Percentiles rank a stretch among this genome's conserved stretches.
phyloP scores from a whole-genome alignment of 495 filamentous ascomycete species.

The Aspergillus haitiensis region DNA sequence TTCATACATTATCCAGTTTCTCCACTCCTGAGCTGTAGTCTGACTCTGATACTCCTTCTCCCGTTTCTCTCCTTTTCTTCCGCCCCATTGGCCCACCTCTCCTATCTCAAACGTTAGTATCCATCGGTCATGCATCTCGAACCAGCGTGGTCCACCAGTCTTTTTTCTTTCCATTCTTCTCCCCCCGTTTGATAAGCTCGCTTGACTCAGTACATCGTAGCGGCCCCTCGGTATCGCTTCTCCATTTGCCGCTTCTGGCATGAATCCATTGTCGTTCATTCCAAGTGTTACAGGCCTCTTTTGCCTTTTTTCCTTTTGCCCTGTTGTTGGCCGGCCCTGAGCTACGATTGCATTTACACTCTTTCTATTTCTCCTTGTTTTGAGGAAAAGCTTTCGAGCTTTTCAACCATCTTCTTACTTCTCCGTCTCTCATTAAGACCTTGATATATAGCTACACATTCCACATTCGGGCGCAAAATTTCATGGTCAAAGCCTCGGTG shows the following conservation, averaged over 20 bases:
- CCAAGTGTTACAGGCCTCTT: background rate
- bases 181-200: slow-evolving; percentile 20
- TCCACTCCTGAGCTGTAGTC: too few species aligned
- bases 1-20: too few species aligned
- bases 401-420: slow-evolving; percentile 4
- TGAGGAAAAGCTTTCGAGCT: background rate
- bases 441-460: background rate
- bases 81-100: slow-evolving; percentile 17
- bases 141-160: slow-evolving; percentile 8
- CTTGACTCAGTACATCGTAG: slow-evolving; percentile 8
- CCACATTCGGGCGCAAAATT: background rate
- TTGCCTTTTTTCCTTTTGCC: slow-evolving; percentile 12
- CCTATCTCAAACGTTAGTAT: slow-evolving; percentile 20
- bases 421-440: slow-evolving; percentile 13
- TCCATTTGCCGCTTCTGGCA: slow-evolving; percentile 8
- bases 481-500: background rate
- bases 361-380: background rate
- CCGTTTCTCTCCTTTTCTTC: background rate
- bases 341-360: background rate
- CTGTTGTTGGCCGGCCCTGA: slow-evolving; percentile 8
- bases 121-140: slow-evolving; percentile 14
- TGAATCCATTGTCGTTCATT: slow-evolving; percentile 3
- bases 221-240: slow-evolving; percentile 3
- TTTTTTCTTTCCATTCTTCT: slow-evolving; percentile 5
- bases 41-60: background rate